phyloP scores from a whole-genome alignment of 805 yeast genomes.

The Saturnispora quitensis region DNA sequence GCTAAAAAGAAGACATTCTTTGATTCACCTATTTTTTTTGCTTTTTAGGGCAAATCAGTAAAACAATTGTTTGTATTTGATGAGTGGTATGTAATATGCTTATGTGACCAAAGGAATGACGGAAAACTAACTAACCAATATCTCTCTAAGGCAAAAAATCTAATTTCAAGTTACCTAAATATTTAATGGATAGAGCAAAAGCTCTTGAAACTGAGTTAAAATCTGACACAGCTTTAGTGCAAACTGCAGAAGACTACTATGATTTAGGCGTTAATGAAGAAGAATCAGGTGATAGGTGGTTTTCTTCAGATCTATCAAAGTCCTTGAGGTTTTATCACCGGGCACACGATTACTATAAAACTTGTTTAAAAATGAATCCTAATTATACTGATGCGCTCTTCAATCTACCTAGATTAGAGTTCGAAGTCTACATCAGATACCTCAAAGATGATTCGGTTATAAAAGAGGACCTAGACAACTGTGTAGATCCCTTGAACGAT shows the following conservation, averaged over 20 bases:
- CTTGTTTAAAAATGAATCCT: slow-evolving; percentile 26
- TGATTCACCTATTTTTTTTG: neutral
- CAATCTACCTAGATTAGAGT: slow-evolving; percentile 50
- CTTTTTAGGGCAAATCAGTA: neutral
- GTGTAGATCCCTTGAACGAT: slow-evolving; percentile 25
- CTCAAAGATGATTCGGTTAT: slow-evolving; percentile 38
- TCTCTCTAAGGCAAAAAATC: slow-evolving; percentile 3
- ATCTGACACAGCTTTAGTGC: slow-evolving; percentile 19
- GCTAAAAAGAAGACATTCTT: neutral
- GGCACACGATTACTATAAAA: slow-evolving; percentile 38
- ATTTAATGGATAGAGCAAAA: slow-evolving; percentile 10
- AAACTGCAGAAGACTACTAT: slow-evolving; percentile 44
- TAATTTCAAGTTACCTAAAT: slow-evolving; percentile 12
- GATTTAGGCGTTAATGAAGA: slow-evolving; percentile 52
- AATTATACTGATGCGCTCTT: slow-evolving; percentile 40
- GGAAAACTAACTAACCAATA: neutral
- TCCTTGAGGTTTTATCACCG: slow-evolving; percentile 55
- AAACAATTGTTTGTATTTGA: neutral
- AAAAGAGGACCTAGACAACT: slow-evolving; percentile 25
- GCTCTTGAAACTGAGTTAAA: neutral
- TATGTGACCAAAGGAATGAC: neutral
- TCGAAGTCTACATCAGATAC: slow-evolving; percentile 47
- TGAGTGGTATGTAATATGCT: neutral
- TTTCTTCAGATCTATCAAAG: slow-evolving; percentile 54
- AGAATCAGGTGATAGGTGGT: slow-evolving; percentile 72